These are phyloP conservation scores for Fusarium sp. DNA, from an alignment of 2,329 filamentous ascomycete genomes.

Conservation along the genomic window DNA sequence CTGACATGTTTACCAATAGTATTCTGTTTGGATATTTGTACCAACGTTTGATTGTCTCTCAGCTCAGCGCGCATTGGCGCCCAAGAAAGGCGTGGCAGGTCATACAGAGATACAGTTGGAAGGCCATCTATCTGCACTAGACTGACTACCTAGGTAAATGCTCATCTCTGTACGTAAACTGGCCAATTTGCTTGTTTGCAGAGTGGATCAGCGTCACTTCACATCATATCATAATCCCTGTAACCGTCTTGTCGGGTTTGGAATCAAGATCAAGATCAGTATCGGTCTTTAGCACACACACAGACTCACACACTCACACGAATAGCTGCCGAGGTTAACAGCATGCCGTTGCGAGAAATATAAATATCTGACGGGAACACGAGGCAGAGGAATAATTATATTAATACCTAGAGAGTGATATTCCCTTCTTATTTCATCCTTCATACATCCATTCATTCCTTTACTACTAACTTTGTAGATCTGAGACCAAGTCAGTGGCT, in stretches of 20 bases:
- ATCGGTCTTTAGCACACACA: not conserved
- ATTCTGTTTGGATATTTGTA: not conserved
- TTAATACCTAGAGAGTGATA: not conserved
- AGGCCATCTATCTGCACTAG: not conserved
- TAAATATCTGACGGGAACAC: not conserved
- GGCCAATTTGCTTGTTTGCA: not conserved
- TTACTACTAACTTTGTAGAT: not conserved
- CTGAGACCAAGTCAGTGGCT: not conserved
- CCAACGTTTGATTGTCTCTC: not conserved
- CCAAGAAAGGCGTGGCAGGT: not conserved
- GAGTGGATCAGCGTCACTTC: not conserved
- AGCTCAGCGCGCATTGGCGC: not conserved
- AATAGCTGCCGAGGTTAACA: not conserved
- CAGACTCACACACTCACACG: too few relatives aligned
- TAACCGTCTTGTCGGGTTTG: not conserved
- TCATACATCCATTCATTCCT: not conserved
- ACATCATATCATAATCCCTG: constrained; percentile 10
- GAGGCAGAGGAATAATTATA: not conserved
- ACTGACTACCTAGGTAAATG: not conserved
- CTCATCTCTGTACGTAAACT: constrained; percentile 14
- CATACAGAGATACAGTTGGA: not conserved
- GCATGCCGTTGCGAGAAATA: not conserved
- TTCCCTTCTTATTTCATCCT: not conserved
- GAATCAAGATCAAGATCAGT: not conserved
- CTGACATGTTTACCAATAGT: not conserved